A percentile compares a stretch with the other conserved stretches of the same genome.
These are phyloP conservation scores for Lasiosphaeria miniovina DNA, from an alignment of 495 filamentous ascomycete genomes.

Conservation along the genomic window DNA sequence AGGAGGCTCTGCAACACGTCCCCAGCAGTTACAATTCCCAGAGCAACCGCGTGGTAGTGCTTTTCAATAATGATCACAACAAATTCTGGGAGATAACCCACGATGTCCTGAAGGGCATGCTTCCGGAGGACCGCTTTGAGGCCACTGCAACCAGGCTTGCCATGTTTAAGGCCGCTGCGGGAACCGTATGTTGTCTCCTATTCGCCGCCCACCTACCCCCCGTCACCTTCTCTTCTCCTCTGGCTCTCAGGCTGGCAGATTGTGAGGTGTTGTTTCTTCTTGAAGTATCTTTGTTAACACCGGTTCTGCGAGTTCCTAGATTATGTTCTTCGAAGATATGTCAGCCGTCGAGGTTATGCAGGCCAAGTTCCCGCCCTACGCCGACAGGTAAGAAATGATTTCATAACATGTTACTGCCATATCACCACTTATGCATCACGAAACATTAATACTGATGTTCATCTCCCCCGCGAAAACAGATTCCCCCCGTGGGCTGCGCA, in stretches of 20 bases:
- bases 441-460: neutral
- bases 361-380: conserved; percentile 53
- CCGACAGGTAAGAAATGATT: conserved; percentile 36
- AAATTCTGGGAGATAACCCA: conserved; percentile 60
- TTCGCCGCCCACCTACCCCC: too few species aligned
- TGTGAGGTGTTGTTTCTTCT: too few species aligned
- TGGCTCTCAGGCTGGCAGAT: too few species aligned
- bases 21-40: conserved; percentile 67
- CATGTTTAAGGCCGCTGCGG: conserved; percentile 55
- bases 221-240: too few species aligned
- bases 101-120: conserved; percentile 53
- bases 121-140: conserved; percentile 53
- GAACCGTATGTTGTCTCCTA: conserved; percentile 45
- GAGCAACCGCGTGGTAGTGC: conserved; percentile 57
- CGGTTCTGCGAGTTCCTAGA: conserved; percentile 47
- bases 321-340: conserved; percentile 65
- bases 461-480: conserved; percentile 18
- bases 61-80: conserved; percentile 61
- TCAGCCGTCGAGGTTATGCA: conserved; percentile 49
- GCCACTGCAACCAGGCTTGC: conserved; percentile 46
- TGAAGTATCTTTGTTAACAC: conserved; percentile 25
- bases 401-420: neutral
- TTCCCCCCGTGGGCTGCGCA: conserved; percentile 63
- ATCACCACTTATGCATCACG: too few species aligned
- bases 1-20: conserved; percentile 50